Evolutionary conservation across 1,284 basidiomycete genomes (phyloP).

Genomic region (Caloboletus firmus): DNA sequence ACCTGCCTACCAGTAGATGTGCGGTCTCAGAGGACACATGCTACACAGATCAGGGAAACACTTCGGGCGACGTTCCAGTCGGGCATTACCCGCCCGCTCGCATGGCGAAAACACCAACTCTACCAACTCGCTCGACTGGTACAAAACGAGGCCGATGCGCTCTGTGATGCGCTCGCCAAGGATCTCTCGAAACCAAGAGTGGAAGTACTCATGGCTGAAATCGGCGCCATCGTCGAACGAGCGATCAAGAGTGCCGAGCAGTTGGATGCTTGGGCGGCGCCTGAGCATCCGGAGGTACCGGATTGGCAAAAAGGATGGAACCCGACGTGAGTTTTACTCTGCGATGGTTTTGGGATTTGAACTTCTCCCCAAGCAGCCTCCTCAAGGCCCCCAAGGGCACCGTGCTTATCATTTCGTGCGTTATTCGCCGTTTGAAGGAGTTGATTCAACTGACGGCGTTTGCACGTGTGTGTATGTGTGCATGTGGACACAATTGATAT

Average conservation of each 20-base stretch:
- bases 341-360: not conserved
- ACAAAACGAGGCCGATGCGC: conserved; percentile 29
- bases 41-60: conserved; percentile 26
- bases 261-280: conserved; percentile 27
- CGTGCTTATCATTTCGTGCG: conserved; percentile 41
- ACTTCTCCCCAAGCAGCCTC: conserved; percentile 29
- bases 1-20: conserved; percentile 2
- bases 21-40: not conserved
- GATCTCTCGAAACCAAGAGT: conserved; percentile 33
- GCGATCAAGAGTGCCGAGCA: conserved; percentile 21
- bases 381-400: conserved; percentile 48
- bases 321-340: conserved; percentile 21
- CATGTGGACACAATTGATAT: not conserved
- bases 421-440: not conserved
- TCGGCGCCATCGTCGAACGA: conserved; percentile 20
- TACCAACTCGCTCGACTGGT: conserved; percentile 33
- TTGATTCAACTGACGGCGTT: not conserved
- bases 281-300: conserved; percentile 28
- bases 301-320: conserved; percentile 32
- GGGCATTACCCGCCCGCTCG: conserved; percentile 26
- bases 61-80: conserved; percentile 29
- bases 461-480: not conserved
- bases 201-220: conserved; percentile 28
- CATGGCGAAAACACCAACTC: conserved; percentile 34
- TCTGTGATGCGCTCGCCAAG: conserved; percentile 30